Percentiles rank a stretch among this genome's conserved stretches.
phyloP scores from a whole-genome alignment of 352 stramenopile genomes.

The Globisporangium apiculatum region DNA sequence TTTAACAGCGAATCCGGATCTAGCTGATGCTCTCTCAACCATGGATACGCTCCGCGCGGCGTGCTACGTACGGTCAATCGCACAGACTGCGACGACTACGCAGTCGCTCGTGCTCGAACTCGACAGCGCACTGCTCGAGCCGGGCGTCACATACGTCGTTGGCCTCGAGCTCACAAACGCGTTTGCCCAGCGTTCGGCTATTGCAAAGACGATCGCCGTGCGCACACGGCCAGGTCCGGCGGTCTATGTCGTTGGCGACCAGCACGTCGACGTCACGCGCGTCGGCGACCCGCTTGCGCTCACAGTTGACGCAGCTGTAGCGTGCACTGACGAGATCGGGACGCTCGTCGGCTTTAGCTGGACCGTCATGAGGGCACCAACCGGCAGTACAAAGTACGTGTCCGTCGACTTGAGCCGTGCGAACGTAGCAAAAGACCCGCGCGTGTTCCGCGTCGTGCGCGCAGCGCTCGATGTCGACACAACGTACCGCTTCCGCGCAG shows the following conservation, averaged over 20 bases:
- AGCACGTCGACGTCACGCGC: slow-evolving; percentile 23
- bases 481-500: slow-evolving; percentile 51
- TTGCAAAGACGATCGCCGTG: slow-evolving; percentile 27
- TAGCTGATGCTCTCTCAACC: slow-evolving; percentile 19
- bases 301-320: slow-evolving; percentile 37
- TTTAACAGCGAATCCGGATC: slow-evolving; percentile 14
- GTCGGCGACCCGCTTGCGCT: slow-evolving; percentile 29
- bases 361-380: slow-evolving; percentile 20
- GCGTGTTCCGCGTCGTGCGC: slow-evolving; percentile 40
- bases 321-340: slow-evolving; percentile 30
- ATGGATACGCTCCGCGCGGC: slow-evolving; percentile 38
- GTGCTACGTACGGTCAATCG: slow-evolving; percentile 44
- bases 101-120: slow-evolving; percentile 25
- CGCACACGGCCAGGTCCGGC: slow-evolving; percentile 32
- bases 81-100: slow-evolving; percentile 16
- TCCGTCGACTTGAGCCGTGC: slow-evolving; percentile 31
- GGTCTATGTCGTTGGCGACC: slow-evolving; percentile 45
- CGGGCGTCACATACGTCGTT: slow-evolving; percentile 31
- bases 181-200: slow-evolving; percentile 27
- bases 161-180: slow-evolving; percentile 53
- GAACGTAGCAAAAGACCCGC: slow-evolving; percentile 56
- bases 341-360: slow-evolving; percentile 38
- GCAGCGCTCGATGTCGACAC: slow-evolving; percentile 24
- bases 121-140: slow-evolving; percentile 35
- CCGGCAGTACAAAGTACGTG: background rate